Evolutionary conservation across 768 basidiomycete species (phyloP).

Genomic region (Coprinopsis marcescibilis): DNA sequence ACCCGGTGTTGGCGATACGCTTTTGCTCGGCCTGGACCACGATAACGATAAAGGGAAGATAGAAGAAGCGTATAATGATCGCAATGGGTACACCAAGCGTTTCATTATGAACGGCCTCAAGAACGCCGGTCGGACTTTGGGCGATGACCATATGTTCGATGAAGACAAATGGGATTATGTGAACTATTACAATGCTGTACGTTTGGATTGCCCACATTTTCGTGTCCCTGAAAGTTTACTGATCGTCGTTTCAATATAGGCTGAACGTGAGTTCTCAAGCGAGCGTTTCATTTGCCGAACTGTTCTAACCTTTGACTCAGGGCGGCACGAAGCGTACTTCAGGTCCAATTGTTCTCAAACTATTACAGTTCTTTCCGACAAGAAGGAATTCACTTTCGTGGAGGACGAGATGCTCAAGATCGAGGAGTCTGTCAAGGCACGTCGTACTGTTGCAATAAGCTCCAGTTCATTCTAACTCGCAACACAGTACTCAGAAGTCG

Average conservation of each 20-base stretch:
- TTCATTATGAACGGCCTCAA: conserved; percentile 88
- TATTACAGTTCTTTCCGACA: conserved; percentile 43
- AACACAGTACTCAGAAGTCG: conserved; percentile 69
- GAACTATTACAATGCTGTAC: conserved; percentile 44
- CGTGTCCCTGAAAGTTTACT: not conserved
- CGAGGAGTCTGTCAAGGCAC: conserved; percentile 85
- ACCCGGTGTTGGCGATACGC: conserved; percentile 68
- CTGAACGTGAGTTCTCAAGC: conserved; percentile 20
- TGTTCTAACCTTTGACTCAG: conserved; percentile 29
- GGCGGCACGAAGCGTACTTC: conserved; percentile 82
- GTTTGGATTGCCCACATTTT: no score
- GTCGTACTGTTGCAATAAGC: conserved; percentile 5
- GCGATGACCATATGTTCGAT: conserved; percentile 59
- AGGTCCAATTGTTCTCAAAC: conserved; percentile 58
- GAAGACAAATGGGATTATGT: conserved; percentile 73
- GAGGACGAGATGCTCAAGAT: conserved; percentile 77
- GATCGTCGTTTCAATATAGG: conserved; percentile 15
- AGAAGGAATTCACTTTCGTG: conserved; percentile 46
- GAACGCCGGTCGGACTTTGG: conserved; percentile 61
- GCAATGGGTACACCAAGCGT: conserved; percentile 57
- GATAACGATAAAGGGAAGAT: conserved; percentile 65
- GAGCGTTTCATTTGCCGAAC: not conserved
- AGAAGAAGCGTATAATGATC: conserved; percentile 84
- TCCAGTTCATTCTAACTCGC: not conserved
- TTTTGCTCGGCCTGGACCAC: conserved; percentile 89